Base-by-base conservation (phyloP, 805 yeast species). In the Zygosaccharomyces gambellarensis region DNA sequence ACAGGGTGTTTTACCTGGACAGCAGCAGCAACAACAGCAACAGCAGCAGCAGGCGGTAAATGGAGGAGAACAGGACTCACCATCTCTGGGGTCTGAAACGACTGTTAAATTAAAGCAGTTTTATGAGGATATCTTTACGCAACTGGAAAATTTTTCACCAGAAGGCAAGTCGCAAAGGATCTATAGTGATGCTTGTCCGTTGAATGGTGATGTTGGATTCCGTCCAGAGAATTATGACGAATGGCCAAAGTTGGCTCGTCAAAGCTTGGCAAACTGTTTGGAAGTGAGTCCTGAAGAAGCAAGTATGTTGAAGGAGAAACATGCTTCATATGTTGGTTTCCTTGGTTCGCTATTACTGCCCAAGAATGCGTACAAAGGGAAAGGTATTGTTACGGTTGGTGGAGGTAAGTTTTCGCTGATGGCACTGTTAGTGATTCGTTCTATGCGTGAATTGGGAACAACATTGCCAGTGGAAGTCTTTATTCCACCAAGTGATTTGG, bases 391-490 rank as follows among this genome's bases (percentile, higher is more conserved):
- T 25, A 81, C 74, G 59, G 90, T 87, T 27, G 95, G 92, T 31
- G 95, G 95, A 39, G 94, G 90, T 3, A 78, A 78, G 57, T 85
- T 81, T 66, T 81, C 86, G 53, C 83, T 92, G 77, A 73, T 84
- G 58, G 80, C 88, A 4, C 68, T 85, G 36, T 70, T 85, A 22
- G 80, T 87, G 8, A 76, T 88, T 47, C 78, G 78, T 58, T 75
- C 83, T 52, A 66, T 87, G 90, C 57, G 78, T 77, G 44, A 68
- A 74, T 21, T 56, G 44, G 58, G 63, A 23, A 87, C 89, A 11
- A 77, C 82, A 7, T 66, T 83, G 21, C 95, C 96, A 0, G 80
- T 88, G 8, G 96, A 88, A 71, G 82, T 88, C 2, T 75, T 87
- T 50, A 78, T 88, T 52, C 90, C 94, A 2, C 75, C 78, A 39